These are phyloP conservation scores for Themeda triandra DNA, from an alignment of 176 grass and related monocot genomes.

Conservation along the genomic window DNA sequence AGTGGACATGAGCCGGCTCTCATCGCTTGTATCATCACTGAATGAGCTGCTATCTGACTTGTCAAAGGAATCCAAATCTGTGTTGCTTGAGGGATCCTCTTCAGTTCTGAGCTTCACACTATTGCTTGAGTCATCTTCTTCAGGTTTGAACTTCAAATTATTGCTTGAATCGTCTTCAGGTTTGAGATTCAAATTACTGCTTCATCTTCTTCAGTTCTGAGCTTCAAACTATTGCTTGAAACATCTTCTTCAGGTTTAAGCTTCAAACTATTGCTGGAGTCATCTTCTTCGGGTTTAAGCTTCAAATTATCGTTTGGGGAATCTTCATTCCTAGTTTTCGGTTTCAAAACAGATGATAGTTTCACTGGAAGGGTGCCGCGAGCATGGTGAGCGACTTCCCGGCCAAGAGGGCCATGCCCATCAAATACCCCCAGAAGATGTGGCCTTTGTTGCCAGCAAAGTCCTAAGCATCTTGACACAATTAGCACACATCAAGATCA, in stretches of 20 bases:
- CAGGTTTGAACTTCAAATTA: neutral
- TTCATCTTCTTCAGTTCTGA: neutral
- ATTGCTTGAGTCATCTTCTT: neutral
- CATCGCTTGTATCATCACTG: slow-evolving; percentile 12
- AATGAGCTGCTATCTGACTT: slow-evolving; percentile 30
- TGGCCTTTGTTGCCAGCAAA: slow-evolving; percentile 59
- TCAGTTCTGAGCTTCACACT: neutral
- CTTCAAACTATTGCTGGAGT: neutral
- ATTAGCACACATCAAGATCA: neutral
- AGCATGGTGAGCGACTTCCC: slow-evolving; percentile 62
- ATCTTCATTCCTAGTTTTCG: slow-evolving; percentile 8
- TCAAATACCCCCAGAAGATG: slow-evolving; percentile 80
- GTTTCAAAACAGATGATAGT: slow-evolving; percentile 30
- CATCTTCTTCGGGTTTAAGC: neutral
- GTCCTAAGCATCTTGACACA: slow-evolving; percentile 47
- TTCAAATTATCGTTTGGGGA: neutral
- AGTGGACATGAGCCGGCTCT: slow-evolving; percentile 29
- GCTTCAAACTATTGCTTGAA: neutral
- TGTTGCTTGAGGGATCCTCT: neutral
- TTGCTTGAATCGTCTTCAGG: neutral
- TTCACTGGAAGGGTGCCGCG: slow-evolving; percentile 57
- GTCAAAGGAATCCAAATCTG: slow-evolving; percentile 25
- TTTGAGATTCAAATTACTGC: neutral
- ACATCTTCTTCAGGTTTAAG: neutral
- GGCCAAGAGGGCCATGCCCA: slow-evolving; percentile 69